Conservation (phyloP, 306 rosid genomes). For the Echinosophora koreensis region DNA sequence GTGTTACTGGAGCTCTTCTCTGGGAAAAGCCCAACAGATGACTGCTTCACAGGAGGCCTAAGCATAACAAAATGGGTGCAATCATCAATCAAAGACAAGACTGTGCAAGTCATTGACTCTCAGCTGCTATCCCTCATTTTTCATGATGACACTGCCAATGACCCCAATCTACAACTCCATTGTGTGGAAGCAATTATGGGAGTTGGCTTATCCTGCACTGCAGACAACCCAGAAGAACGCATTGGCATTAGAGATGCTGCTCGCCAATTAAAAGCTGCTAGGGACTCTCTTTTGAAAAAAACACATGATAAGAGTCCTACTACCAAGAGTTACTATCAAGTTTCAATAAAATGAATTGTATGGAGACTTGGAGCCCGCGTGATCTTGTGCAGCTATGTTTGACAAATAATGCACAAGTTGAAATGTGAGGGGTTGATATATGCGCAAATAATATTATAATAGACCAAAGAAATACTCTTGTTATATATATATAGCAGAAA, state of each 20-base stretch:
- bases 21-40: slow-evolving; percentile 57
- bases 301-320: neutral
- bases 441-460: neutral
- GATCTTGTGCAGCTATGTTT: neutral
- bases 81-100: slow-evolving; percentile 46
- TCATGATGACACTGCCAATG: slow-evolving; percentile 5
- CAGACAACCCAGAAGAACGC: slow-evolving; percentile 49
- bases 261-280: slow-evolving; percentile 54
- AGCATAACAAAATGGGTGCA: slow-evolving; percentile 53
- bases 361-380: neutral
- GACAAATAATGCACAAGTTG: neutral
- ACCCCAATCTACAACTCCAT: slow-evolving; percentile 35
- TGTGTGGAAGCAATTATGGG: slow-evolving; percentile 48
- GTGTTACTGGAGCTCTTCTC: neutral
- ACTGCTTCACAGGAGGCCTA: slow-evolving; percentile 47
- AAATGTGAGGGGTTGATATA: neutral
- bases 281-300: slow-evolving; percentile 50
- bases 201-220: slow-evolving; percentile 56
- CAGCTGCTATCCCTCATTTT: slow-evolving; percentile 29
- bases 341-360: slow-evolving; percentile 3
- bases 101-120: slow-evolving; percentile 47
- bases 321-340: neutral
- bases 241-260: slow-evolving; percentile 61
- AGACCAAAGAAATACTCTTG: no score
- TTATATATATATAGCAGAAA: no score